Evolutionary conservation across 352 stramenopile genomes (phyloP).

Genomic region (Globisporangium cystogenes): DNA sequence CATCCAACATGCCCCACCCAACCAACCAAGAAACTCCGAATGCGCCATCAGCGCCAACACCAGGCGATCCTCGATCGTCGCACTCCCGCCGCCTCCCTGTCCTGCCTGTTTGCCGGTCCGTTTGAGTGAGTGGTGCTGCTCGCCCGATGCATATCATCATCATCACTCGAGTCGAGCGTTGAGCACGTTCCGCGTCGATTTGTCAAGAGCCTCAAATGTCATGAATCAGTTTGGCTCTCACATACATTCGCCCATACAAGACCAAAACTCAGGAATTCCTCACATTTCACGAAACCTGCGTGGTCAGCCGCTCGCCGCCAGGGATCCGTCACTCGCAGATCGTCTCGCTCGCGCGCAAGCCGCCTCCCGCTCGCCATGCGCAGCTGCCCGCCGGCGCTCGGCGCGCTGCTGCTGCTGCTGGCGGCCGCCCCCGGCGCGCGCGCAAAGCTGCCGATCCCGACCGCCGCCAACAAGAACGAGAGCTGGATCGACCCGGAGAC

Average conservation of each 20-base stretch:
- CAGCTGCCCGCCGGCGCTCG: slow-evolving; percentile 15
- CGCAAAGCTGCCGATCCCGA: slow-evolving; percentile 21
- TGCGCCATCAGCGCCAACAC: no score
- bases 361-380: neutral
- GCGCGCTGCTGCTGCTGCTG: slow-evolving; percentile 10
- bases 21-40: no score
- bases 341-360: neutral
- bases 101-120: no score
- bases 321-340: neutral
- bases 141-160: no score
- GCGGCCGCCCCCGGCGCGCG: slow-evolving; percentile 1
- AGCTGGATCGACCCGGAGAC: slow-evolving; percentile 83
- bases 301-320: neutral
- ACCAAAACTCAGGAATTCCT: neutral
- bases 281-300: neutral
- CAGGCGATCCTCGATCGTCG: neutral
- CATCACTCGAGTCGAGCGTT: no score
- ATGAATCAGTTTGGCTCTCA: neutral
- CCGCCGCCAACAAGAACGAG: slow-evolving; percentile 36
- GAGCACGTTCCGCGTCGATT: neutral
- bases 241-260: neutral
- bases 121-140: neutral
- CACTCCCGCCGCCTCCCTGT: neutral
- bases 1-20: no score
- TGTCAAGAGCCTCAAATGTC: neutral